phyloP scores from a whole-genome alignment of 2,329 filamentous ascomycete species.

The Colletotrichum sp. region DNA sequence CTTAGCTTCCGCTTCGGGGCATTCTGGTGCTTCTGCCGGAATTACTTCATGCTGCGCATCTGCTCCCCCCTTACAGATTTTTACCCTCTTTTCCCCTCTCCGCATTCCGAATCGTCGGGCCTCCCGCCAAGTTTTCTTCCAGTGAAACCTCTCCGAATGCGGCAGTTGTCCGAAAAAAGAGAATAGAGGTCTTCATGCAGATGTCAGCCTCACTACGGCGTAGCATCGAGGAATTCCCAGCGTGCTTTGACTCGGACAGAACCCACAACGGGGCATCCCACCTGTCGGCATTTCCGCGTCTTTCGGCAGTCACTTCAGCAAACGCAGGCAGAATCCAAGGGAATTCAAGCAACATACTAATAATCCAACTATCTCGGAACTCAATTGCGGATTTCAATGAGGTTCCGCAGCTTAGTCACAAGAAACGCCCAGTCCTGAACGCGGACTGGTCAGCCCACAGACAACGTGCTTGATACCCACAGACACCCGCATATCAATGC shows the following conservation, averaged over 20 bases:
- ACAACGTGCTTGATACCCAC: not conserved
- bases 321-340: not conserved
- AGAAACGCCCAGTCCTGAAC: not conserved
- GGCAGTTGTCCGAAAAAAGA: not conserved
- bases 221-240: no score
- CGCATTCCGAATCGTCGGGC: not conserved
- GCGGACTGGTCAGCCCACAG: not conserved
- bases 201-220: not conserved
- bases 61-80: not conserved
- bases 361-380: not conserved
- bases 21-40: not conserved
- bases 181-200: not conserved
- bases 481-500: conserved; percentile 1
- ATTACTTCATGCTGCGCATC: not conserved
- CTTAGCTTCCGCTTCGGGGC: not conserved
- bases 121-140: not conserved
- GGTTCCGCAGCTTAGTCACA: not conserved
- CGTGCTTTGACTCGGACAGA: not conserved
- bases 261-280: not conserved
- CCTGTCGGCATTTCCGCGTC: conserved; percentile 4
- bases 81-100: not conserved
- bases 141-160: not conserved
- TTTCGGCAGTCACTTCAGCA: not conserved
- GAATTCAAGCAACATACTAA: not conserved
- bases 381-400: not conserved